A percentile compares a stretch with the other conserved stretches of the same genome.
Conservation (phyloP, 805 yeast genomes). For the Hanseniaspora nectarophila region DNA sequence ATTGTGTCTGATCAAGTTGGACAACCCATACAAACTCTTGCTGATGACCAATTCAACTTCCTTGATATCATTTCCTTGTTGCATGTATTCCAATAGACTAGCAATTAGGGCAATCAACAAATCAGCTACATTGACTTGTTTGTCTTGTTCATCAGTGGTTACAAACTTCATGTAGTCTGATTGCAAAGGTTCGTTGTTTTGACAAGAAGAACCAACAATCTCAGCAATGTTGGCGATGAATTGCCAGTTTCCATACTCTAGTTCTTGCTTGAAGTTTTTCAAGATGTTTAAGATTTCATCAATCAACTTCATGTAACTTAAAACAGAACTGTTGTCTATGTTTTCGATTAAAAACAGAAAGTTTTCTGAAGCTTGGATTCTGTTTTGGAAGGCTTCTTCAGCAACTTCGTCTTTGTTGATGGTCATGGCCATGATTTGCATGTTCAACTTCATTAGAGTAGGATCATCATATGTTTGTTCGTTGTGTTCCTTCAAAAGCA, state of each 20-base stretch:
- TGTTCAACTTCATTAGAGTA: conserved; percentile 68
- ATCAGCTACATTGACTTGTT: conserved; percentile 10
- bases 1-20: conserved; percentile 63
- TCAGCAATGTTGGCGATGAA: conserved; percentile 66
- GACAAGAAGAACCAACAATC: conserved; percentile 47
- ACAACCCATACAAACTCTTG: conserved; percentile 68
- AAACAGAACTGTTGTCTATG: conserved; percentile 73
- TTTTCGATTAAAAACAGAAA: conserved; percentile 90
- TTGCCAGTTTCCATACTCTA: conserved; percentile 63
- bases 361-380: conserved; percentile 70
- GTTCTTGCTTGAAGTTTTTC: conserved; percentile 6
- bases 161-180: conserved; percentile 45
- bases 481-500: conserved; percentile 8
- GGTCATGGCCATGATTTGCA: conserved; percentile 45
- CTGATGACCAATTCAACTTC: conserved; percentile 29
- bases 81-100: neutral
- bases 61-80: neutral
- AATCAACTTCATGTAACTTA: conserved; percentile 10
- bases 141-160: conserved; percentile 30
- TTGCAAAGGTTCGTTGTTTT: conserved; percentile 74
- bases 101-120: neutral
- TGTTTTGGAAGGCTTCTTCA: conserved; percentile 34
- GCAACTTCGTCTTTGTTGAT: conserved; percentile 18
- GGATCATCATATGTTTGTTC: conserved; percentile 52
- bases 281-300: conserved; percentile 8